Base-by-base conservation (phyloP, 306 rosid genomes). In the Malus fusca region DNA sequence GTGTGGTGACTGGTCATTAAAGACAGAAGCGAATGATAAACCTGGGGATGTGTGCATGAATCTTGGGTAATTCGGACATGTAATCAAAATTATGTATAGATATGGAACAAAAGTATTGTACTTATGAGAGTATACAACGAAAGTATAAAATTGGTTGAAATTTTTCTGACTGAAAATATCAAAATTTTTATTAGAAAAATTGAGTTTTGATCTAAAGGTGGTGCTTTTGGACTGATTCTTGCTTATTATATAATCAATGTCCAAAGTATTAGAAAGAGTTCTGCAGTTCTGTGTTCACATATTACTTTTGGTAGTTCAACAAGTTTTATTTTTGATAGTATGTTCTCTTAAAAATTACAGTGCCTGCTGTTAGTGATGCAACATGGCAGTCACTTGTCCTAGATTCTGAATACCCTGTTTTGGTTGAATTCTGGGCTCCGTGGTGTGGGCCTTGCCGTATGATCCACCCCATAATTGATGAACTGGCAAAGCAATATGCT, bases 371-470 rank as follows among this genome's bases (percentile, higher is more conserved):
- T 70, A 79, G 87, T 61, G 96, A 89, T 48, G 84, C 79, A 79
- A 77, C 83, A 51, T 95, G 99, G 99, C 71, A 90, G 71, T 80
- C 92, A 3, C 87, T 83, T 75, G 99, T 95, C 31, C 61, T 92
- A 15, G 88, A 89, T 65, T 81, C 89, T 14, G 85, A 88, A 1
- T 5, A 68, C 17, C 84, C 98, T 1, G 96, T 95, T 22, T 76
- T 95, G 78, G 99, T 95, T 23, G 99, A 95, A 83, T 95, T 95
- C 84, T 95, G 98, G 99, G 99, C 99, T 14, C 98, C 99, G 4
- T 95, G 99, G 99, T 95, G 99, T 11, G 99, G 99, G 42, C 99
- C 99, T 4, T 95, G 99, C 85, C 97, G 99, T 5, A 92, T 95
- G 97, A 90, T 92, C 74, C 97, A 90, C 80, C 99, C 99, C 0